Percentiles rank a stretch among this genome's conserved stretches.
These are phyloP conservation scores for Infundibulicybe gibba DNA, from an alignment of 768 basidiomycete species.

Conservation along the genomic window DNA sequence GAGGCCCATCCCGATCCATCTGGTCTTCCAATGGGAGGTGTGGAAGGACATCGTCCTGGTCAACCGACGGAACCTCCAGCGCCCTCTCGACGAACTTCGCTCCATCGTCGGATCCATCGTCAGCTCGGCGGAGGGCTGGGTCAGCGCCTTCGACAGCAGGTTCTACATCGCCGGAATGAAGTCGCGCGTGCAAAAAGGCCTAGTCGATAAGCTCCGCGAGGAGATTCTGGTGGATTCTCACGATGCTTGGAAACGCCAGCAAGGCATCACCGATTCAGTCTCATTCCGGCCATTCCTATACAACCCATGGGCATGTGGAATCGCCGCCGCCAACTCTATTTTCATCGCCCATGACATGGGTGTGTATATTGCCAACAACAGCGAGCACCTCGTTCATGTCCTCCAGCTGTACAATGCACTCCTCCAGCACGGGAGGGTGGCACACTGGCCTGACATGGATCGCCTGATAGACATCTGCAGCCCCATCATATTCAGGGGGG, in stretches of 20 bases:
- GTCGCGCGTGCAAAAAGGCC: neutral
- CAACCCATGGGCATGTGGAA: neutral
- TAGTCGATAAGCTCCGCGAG: neutral
- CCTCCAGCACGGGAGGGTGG: neutral
- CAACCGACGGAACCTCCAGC: slow-evolving; percentile 1
- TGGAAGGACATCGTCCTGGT: slow-evolving; percentile 7
- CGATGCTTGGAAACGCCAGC: neutral
- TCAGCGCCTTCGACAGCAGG: neutral
- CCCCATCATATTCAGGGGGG: neutral
- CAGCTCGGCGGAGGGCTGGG: neutral
- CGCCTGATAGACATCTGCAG: neutral
- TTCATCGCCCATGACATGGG: neutral
- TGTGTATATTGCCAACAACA: neutral
- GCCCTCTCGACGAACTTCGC: neutral
- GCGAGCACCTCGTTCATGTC: neutral
- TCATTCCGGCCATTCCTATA: neutral
- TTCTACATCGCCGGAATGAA: neutral
- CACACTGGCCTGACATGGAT: neutral
- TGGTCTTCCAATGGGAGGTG: slow-evolving; percentile 7
- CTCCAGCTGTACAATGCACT: neutral
- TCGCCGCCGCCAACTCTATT: neutral
- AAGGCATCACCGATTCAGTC: neutral
- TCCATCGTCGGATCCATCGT: neutral
- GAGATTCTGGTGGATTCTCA: neutral
- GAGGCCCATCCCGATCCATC: slow-evolving; percentile 2